Evolutionary conservation across 2,329 filamentous ascomycete species (phyloP), one percentile per base, ranked within the genome.

Genomic region (Ophiostoma tasmaniense): DNA sequence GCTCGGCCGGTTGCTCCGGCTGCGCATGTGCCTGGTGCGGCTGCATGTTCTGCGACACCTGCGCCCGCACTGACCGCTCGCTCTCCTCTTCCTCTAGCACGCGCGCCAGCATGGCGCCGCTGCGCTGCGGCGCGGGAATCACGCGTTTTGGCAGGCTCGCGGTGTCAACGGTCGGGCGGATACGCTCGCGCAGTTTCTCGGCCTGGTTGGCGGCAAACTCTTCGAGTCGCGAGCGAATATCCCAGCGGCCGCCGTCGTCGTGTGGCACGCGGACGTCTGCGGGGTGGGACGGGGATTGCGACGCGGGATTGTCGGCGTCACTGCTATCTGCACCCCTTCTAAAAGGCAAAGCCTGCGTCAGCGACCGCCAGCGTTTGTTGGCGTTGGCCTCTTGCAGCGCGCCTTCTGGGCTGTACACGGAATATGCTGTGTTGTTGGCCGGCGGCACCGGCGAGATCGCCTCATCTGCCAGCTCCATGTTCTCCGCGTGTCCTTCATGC

Each of bases 131-230:
- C 0, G 87, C 86, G 2, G 87, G 87, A 17, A 89, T 88, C 8
- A 88, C 82, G 22, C 81, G 86, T 1, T 87, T 82, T 1, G 86
- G 85, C 22, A 89, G 77, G 70, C 81, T 83, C 25, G 84, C 83
- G 1, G 82, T 85, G 72, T 85, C 82, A 0, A 82, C 80, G 0
- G 81, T 82, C 11, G 85, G 82, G 13, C 83, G 80, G 64, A 87
- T 80, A 69, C 79, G 82, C 68, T 89, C 86, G 11, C 85, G 80
- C 6, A 89, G 76, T 74, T 81, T 84, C 71, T 89, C 87, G 0
- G 86, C 87, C 71, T 89, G 86, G 8, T 80, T 82, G 1, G 81
- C 85, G 0, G 86, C 85, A 73, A 89, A 89, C 65, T 87, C 83
- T 70, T 89, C 87, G 1, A 89, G 75, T 17, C 85, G 81, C 11